Base-by-base conservation (phyloP, 2,329 filamentous ascomycete species). In the Gliomastix tumulicola region DNA sequence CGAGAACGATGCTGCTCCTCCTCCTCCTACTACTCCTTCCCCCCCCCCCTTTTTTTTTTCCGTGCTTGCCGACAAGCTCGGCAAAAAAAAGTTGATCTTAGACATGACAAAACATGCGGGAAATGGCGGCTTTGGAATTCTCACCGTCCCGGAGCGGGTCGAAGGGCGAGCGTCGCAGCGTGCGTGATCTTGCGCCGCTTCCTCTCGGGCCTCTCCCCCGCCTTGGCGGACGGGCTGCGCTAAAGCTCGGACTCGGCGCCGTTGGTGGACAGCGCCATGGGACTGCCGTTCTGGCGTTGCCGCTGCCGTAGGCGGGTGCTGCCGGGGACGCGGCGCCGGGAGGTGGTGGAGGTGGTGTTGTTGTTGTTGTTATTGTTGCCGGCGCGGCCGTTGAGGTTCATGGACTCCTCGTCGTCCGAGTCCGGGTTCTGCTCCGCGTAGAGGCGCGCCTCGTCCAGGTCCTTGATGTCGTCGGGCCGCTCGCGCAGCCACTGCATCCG, bases 401-500 rank as follows among this genome's bases (percentile, higher is more conserved):
- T 66, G 37, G 54, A 62, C 39, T 69, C 66, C 13, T 77, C 74
- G 13, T 78, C 74, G 15, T 76, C 71, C 18, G 65, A 69, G 32
- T 78, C 74, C 3, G 63, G 65, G 43, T 76, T 66, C 33, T 74
- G 65, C 40, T 68, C 66, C 18, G 65, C 69, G 46, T 68, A 76
- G 7, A 63, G 58, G 10, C 69, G 64, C n/a, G 74, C 70, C 63
- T 98, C 92, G 54, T 98, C 88, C 34, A 97, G 69, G 49, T 94
- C 85, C 30, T 72, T 80, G 38, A 95, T 71, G 52, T 95, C 79
- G 12, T 71, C 69, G 1, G 92, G 92, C 55, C 88, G 84, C 61
- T 84, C 81, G 47, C 92, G 79, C 49, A 98, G 67, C 92, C 92
- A 98, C 57, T 89, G 88, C 92, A 98, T 98, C 42, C 92, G 76